These are phyloP conservation scores for Ascochyta rabiei DNA, from an alignment of 2,329 filamentous ascomycete genomes.

Conservation along the genomic window DNA sequence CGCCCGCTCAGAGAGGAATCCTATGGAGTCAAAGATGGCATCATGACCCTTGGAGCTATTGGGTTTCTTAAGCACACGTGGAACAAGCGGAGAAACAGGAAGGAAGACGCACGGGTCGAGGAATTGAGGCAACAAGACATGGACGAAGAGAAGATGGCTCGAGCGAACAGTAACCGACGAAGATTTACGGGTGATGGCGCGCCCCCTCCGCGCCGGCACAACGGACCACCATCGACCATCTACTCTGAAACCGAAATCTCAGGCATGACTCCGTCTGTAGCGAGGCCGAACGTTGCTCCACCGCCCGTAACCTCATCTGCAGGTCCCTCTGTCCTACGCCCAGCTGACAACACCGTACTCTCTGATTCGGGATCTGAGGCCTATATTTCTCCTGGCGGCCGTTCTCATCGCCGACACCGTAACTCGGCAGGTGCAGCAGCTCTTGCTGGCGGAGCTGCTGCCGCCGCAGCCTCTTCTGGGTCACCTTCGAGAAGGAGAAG, in stretches of 20 bases:
- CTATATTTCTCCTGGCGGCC: conserved; percentile 45
- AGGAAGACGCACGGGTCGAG: conserved; percentile 65
- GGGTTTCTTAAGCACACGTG: conserved; percentile 53
- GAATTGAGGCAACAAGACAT: conserved; percentile 57
- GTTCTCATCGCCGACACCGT: conserved; percentile 42
- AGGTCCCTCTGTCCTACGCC: conserved; percentile 43
- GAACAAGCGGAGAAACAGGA: conserved; percentile 61
- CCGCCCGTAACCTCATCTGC: conserved; percentile 36
- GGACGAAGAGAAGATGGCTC: conserved; percentile 59
- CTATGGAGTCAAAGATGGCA: conserved; percentile 54
- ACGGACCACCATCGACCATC: conserved; percentile 47
- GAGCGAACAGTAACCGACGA: conserved; percentile 61
- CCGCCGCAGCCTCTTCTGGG: conserved; percentile 32
- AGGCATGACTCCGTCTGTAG: conserved; percentile 53
- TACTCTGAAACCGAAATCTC: conserved; percentile 51
- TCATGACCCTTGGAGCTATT: conserved; percentile 52
- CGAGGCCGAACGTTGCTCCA: conserved; percentile 43
- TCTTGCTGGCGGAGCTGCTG: conserved; percentile 33
- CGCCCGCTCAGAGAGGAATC: conserved; percentile 27
- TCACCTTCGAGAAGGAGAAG: conserved; percentile 41
- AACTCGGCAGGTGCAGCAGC: conserved; percentile 30
- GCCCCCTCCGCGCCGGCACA: conserved; percentile 34
- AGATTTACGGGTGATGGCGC: conserved; percentile 72
- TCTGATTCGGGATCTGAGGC: conserved; percentile 51
- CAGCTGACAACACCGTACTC: conserved; percentile 46